A percentile compares a stretch with the other conserved stretches of the same genome.
These are phyloP conservation scores for Pseudonitzschia pungens DNA, from an alignment of 108 stramenopile genomes.

Conservation along the genomic window DNA sequence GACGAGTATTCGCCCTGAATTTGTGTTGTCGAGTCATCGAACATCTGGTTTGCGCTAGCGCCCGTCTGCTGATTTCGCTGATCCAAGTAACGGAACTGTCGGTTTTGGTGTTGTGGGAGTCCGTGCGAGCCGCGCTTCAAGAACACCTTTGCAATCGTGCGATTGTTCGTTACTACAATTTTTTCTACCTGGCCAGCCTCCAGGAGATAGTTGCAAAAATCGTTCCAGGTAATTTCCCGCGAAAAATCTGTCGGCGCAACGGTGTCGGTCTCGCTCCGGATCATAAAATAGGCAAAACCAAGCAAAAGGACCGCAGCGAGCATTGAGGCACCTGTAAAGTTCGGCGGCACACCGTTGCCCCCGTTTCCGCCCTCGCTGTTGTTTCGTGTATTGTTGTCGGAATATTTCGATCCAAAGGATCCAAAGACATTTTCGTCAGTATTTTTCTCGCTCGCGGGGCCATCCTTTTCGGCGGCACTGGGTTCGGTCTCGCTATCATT, in stretches of 20 bases:
- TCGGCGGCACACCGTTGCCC: conserved; percentile 16
- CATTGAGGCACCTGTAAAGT: conserved; percentile 34
- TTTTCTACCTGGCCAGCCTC: conserved; percentile 85
- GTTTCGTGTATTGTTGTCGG: conserved; percentile 22
- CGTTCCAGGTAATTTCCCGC: conserved; percentile 83
- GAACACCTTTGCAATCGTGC: conserved; percentile 76
- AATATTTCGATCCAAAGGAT: conserved; percentile 21
- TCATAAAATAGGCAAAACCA: conserved; percentile 38
- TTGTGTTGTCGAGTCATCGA: neutral
- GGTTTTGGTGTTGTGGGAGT: conserved; percentile 36
- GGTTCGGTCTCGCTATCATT: neutral
- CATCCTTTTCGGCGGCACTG: conserved; percentile 9
- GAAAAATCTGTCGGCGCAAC: conserved; percentile 49
- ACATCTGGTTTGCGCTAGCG: neutral
- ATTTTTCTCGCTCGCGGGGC: neutral
- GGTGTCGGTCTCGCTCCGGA: conserved; percentile 39
- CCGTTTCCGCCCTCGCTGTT: conserved; percentile 32
- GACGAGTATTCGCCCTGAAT: conserved; percentile 16
- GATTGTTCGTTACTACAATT: conserved; percentile 88
- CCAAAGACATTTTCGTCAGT: conserved; percentile 21
- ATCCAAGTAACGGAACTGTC: conserved; percentile 30
- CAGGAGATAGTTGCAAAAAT: conserved; percentile 81
- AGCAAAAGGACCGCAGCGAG: conserved; percentile 35
- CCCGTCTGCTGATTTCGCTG: conserved; percentile 9
- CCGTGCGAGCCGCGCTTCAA: conserved; percentile 44